These are phyloP conservation scores for Syzygium jambos DNA, from an alignment of 345 rosid species.

Conservation along the genomic window DNA sequence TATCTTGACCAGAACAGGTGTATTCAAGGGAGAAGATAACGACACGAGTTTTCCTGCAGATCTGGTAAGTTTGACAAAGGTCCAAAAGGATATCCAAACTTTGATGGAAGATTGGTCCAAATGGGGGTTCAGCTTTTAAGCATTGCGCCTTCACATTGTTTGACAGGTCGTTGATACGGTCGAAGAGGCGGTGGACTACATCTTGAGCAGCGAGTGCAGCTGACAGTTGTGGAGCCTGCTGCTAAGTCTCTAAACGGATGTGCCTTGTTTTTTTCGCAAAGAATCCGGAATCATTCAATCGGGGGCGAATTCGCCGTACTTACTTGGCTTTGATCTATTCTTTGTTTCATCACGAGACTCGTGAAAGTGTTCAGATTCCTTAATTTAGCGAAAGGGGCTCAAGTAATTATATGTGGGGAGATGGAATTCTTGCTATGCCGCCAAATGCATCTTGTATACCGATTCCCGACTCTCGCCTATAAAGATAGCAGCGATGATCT, in stretches of 20 bases:
- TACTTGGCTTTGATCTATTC: background rate
- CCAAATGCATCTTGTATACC: background rate
- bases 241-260: background rate
- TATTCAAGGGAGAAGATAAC: conserved; percentile 66
- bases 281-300: background rate
- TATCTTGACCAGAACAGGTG: conserved; percentile 81
- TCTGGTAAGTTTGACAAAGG: conserved; percentile 29
- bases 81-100: background rate
- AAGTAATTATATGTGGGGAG: background rate
- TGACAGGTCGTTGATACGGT: conserved; percentile 69
- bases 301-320: background rate
- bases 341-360: background rate
- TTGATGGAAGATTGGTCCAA: background rate
- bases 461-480: background rate
- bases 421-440: background rate
- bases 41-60: conserved; percentile 50
- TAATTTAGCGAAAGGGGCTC: background rate
- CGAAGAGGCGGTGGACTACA: conserved; percentile 71
- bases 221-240: background rate
- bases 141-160: background rate
- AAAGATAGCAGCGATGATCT: background rate
- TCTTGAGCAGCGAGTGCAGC: conserved; percentile 37
- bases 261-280: background rate
- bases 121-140: background rate
- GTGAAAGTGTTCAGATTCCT: background rate